These are phyloP conservation scores for Claviceps sp. DNA, from an alignment of 2,329 filamentous ascomycete species.

Conservation along the genomic window DNA sequence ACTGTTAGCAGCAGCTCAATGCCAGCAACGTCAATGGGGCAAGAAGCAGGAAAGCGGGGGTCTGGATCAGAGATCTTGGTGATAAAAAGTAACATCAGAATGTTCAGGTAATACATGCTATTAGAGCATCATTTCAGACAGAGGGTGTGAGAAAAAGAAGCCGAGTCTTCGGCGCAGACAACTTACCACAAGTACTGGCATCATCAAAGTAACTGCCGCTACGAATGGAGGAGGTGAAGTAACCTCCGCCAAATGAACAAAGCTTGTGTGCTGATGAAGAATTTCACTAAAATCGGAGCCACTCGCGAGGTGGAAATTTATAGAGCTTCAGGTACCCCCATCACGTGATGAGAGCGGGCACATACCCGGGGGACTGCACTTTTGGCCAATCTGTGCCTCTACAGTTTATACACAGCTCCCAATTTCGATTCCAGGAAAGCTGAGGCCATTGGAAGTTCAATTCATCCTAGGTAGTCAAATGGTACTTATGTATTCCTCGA, in stretches of 20 bases:
- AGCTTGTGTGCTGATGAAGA: too few species aligned
- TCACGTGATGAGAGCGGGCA: too few species aligned
- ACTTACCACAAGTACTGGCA: slow-evolving; percentile 6
- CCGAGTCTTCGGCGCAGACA: neutral
- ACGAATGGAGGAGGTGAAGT: neutral
- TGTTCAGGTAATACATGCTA: slow-evolving; percentile 48
- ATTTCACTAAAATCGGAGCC: too few species aligned
- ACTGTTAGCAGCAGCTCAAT: neutral
- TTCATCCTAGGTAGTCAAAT: too few species aligned
- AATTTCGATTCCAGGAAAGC: too few species aligned
- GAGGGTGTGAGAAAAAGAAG: slow-evolving; percentile 1
- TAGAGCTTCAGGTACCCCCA: too few species aligned
- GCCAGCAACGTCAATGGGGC: slow-evolving; percentile 1
- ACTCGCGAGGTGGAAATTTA: too few species aligned
- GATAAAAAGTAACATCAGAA: slow-evolving; percentile 43
- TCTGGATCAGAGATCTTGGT: slow-evolving; percentile 58
- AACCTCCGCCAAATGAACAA: neutral
- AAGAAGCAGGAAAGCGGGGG: slow-evolving; percentile 4
- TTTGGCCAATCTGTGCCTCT: too few species aligned
- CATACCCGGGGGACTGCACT: too few species aligned
- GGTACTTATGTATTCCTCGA: too few species aligned
- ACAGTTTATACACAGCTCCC: too few species aligned
- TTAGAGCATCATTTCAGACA: slow-evolving; percentile 36
- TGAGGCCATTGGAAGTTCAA: too few species aligned
- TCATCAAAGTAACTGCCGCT: neutral